phyloP scores from a whole-genome alignment of 2,329 filamentous ascomycete genomes.

The Mycogone perniciosa region DNA sequence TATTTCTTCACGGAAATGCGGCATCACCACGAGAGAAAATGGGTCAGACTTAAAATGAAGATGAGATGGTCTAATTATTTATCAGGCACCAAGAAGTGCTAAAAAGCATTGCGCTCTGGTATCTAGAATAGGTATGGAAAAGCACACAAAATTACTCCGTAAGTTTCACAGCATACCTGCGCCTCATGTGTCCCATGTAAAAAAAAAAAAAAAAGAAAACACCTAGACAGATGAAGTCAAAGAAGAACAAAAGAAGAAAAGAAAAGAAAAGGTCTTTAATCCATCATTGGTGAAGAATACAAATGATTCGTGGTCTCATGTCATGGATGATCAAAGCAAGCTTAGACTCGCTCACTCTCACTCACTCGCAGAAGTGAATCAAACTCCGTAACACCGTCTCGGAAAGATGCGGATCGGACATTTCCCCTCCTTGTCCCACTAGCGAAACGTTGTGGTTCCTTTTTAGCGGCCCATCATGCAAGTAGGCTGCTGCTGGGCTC shows the following conservation, averaged over 20 bases:
- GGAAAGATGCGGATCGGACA: too few relatives aligned
- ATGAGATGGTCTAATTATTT: not conserved
- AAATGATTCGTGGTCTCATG: not conserved
- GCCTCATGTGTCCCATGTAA: not conserved
- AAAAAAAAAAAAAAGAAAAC: not conserved
- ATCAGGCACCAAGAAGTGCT: not conserved
- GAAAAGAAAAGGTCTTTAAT: not conserved
- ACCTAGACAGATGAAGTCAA: not conserved
- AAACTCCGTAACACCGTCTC: too few relatives aligned
- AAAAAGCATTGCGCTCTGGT: not conserved
- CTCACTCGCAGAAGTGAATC: too few relatives aligned
- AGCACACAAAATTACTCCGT: not conserved
- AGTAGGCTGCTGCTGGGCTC: too few relatives aligned
- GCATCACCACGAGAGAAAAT: not conserved
- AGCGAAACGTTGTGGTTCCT: too few relatives aligned
- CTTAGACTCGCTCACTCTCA: too few relatives aligned
- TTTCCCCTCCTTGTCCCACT: too few relatives aligned
- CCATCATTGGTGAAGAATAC: not conserved
- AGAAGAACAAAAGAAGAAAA: constrained; percentile 1
- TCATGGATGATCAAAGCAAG: not conserved
- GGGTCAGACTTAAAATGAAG: too few relatives aligned
- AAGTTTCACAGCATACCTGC: too few relatives aligned
- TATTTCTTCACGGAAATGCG: too few relatives aligned
- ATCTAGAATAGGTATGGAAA: not conserved
- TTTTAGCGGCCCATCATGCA: too few relatives aligned